Evolutionary conservation across 225 moss, liverwort and hornwort genomes (phyloP), one percentile per base, ranked within the genome.

Genomic region (Lunularia cruciata): DNA sequence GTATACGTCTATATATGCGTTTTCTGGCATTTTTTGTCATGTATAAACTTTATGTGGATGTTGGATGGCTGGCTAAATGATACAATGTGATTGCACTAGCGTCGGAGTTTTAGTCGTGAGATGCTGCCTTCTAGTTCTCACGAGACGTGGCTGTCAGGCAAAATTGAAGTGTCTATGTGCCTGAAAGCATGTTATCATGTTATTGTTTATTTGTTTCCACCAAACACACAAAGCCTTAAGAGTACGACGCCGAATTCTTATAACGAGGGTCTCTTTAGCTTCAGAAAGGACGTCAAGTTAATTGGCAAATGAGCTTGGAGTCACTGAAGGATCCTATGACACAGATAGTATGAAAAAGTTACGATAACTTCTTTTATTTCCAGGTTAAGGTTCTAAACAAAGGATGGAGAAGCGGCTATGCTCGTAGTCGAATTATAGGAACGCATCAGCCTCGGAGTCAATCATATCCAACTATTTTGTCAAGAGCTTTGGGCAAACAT

Each of bases 341-440:
- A 19, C 5, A 37, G 6, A 9, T 37, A 15, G 14, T 8, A 37
- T 4, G 22, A 60, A 36, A 10, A 22, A 60, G 3, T 15, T 4
- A 14, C 14, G 0, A 30, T 10, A 6, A 27, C 23, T 4, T 0
- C 5, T 52, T 38, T 5, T 47, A 7, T 47, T 47, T 40, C n/a
- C 83, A 89, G 91, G 64, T 83, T 48, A 46, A 39, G 27, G 55
- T 70, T 57, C 45, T 46, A 79, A 81, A 14, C 72, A 83, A 75
- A 69, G 67, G 54, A 45, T 63, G 43, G 65, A 71, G 76, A 68
- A 68, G 67, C 67, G 10, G n/a, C 47, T 14, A 47, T 66, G 71
- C 3, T 62, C 31, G 57, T 52, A 65, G 54, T 63, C 31, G n/a
- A n/a, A n/a, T 16, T 36, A 46, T 15, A 66, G 62, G 20, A 51